phyloP scores from a whole-genome alignment of 2,329 filamentous ascomycete species.

The Tympanopsis confertula region DNA sequence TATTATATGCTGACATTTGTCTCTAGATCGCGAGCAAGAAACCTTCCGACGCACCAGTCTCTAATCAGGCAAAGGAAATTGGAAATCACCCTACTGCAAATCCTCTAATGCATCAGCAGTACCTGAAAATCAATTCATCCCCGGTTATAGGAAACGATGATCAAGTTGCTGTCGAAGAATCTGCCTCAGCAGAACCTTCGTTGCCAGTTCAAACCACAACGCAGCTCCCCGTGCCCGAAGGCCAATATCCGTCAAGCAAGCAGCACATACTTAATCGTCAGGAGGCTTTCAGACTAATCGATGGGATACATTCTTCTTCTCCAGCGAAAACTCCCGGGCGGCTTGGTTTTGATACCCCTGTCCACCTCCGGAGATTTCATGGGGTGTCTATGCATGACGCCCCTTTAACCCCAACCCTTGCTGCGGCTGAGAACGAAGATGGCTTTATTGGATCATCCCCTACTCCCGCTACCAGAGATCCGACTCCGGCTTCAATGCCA shows the following conservation, averaged over 20 bases:
- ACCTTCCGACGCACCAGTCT: too few relatives aligned
- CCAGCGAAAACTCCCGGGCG: background rate
- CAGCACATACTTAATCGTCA: too few relatives aligned
- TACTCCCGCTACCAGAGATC: background rate
- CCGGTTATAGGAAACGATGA: background rate
- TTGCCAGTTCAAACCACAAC: background rate
- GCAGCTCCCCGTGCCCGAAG: too few relatives aligned
- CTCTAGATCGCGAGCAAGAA: too few relatives aligned
- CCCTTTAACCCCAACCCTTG: background rate
- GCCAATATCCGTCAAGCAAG: too few relatives aligned
- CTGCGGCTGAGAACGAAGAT: background rate
- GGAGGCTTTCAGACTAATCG: background rate
- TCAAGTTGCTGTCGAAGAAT: background rate
- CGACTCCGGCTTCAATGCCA: background rate
- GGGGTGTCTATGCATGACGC: background rate
- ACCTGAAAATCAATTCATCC: too few relatives aligned
- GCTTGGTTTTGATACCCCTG: background rate
- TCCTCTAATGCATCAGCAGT: too few relatives aligned
- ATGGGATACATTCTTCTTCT: background rate
- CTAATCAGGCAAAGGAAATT: too few relatives aligned
- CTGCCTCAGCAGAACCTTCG: background rate
- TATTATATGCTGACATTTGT: too few relatives aligned
- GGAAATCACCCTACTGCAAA: too few relatives aligned
- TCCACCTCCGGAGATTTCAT: background rate
- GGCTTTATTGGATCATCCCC: background rate